Conservation (phyloP, 495 filamentous ascomycete species). For the Poronia punctata region DNA sequence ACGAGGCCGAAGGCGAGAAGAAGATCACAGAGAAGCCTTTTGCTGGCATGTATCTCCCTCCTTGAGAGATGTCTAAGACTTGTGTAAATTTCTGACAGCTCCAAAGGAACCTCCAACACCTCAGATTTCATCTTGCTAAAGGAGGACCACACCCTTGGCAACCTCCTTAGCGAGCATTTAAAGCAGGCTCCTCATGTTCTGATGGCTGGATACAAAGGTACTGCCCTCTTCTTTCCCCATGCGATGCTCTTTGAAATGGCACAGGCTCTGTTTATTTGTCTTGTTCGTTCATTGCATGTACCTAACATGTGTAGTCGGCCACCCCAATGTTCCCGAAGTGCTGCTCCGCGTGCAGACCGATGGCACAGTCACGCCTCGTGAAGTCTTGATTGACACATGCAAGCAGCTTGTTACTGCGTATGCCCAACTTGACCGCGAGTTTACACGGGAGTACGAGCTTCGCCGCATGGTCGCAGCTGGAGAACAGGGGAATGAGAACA, state of each 20-base stretch:
- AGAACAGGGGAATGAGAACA: conserved; percentile 31
- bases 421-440: conserved; percentile 70
- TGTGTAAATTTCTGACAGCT: conserved; percentile 14
- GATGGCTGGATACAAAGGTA: conserved; percentile 84
- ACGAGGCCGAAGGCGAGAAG: conserved; percentile 66
- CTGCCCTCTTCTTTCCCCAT: conserved; percentile 7
- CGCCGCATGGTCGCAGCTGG: conserved; percentile 76
- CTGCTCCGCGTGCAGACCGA: conserved; percentile 88
- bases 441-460: conserved; percentile 91
- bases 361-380: conserved; percentile 74
- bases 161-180: conserved; percentile 76
- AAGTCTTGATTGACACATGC: conserved; percentile 74
- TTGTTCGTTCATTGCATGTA: background rate
- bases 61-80: too few species aligned
- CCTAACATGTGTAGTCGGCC: conserved; percentile 50
- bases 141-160: conserved; percentile 94
- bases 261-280: too few species aligned
- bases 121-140: conserved; percentile 91
- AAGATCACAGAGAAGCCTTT: conserved; percentile 83
- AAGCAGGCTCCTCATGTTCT: conserved; percentile 69
- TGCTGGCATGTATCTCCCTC: conserved; percentile 84
- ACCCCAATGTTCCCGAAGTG: conserved; percentile 81
- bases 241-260: conserved; percentile 3
- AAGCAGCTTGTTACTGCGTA: conserved; percentile 71
- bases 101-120: conserved; percentile 68